A percentile compares a stretch with the other conserved stretches of the same genome.
These are phyloP conservation scores for Fermentozyma sake DNA, from an alignment of 1,139 yeast genomes.

Conservation along the genomic window DNA sequence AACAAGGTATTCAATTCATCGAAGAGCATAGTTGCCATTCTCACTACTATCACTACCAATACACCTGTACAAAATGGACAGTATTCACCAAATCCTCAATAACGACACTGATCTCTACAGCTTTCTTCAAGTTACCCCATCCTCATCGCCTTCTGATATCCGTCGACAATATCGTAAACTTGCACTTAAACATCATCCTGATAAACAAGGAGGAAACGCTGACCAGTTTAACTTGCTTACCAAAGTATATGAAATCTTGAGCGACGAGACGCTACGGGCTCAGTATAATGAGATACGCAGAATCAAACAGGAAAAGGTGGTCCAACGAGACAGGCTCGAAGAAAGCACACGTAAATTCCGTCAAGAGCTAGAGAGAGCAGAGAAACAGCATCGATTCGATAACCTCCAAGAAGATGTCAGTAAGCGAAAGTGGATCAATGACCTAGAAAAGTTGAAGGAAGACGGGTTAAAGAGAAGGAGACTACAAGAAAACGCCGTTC, in stretches of 20 bases:
- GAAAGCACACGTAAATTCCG: constrained; percentile 29
- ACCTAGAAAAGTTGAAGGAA: constrained; percentile 25
- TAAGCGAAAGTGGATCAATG: constrained; percentile 10
- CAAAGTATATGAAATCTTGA: constrained; percentile 37
- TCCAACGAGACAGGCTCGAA: constrained; percentile 14
- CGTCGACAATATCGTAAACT: constrained; percentile 15
- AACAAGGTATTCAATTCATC: too few species aligned
- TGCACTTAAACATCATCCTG: constrained; percentile 36
- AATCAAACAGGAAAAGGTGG: constrained; percentile 11
- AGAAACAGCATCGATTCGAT: constrained; percentile 12
- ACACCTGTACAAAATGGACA: too few species aligned
- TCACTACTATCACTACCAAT: too few species aligned
- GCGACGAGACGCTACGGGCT: constrained; percentile 20
- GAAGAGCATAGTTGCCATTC: too few species aligned
- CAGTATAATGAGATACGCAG: constrained; percentile 34
- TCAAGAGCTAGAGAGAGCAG: constrained; percentile 30
- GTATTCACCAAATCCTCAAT: constrained; percentile 21
- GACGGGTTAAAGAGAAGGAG: constrained; percentile 29
- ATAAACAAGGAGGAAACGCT: constrained; percentile 39
- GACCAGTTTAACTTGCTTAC: constrained; percentile 36
- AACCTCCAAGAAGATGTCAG: constrained; percentile 4
- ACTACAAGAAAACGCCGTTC: constrained; percentile 14
- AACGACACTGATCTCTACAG: constrained; percentile 33
- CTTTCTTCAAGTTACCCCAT: constrained; percentile 23
- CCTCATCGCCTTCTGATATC: constrained; percentile 15